Evolutionary conservation across 192 early-diverging fungal genomes (phyloP).

Genomic region (Radiomyces spectabilis): DNA sequence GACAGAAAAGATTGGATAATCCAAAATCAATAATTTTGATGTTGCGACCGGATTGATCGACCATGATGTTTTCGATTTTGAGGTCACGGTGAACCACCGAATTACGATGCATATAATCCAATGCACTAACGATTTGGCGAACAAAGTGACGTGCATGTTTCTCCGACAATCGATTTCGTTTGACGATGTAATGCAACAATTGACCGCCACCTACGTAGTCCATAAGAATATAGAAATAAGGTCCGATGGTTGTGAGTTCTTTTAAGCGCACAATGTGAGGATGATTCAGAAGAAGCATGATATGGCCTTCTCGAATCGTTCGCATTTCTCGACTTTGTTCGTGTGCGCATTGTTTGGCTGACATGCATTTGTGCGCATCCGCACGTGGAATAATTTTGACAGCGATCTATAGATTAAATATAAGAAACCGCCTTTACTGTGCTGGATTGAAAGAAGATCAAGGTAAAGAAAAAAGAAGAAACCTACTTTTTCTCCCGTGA

Average conservation of each 20-base stretch:
- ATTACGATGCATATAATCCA: constrained; percentile 51
- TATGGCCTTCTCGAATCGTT: constrained; percentile 57
- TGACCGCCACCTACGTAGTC: constrained; percentile 79
- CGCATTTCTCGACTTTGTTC: constrained; percentile 48
- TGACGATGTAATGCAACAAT: constrained; percentile 76
- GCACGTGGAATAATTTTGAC: constrained; percentile 47
- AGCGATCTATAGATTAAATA: constrained; percentile 31
- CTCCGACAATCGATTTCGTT: constrained; percentile 69
- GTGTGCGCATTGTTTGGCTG: no score
- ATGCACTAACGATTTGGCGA: constrained; percentile 60
- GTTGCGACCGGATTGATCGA: constrained; percentile 52
- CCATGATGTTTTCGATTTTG: constrained; percentile 77
- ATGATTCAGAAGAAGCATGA: constrained; percentile 72
- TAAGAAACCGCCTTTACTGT: background rate
- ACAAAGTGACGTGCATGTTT: constrained; percentile 67
- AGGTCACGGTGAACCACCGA: constrained; percentile 68
- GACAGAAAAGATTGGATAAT: constrained; percentile 63
- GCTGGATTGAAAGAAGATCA: background rate
- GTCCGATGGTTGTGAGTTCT: constrained; percentile 56
- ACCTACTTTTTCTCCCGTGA: constrained; percentile 74
- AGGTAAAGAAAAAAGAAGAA: background rate
- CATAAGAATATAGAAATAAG: constrained; percentile 70
- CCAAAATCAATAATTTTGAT: constrained; percentile 89
- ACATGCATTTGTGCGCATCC: constrained; percentile 10
- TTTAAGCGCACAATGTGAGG: constrained; percentile 73